These are phyloP conservation scores for Hypoxylon trugodes DNA, from an alignment of 495 filamentous ascomycete species.

Conservation along the genomic window DNA sequence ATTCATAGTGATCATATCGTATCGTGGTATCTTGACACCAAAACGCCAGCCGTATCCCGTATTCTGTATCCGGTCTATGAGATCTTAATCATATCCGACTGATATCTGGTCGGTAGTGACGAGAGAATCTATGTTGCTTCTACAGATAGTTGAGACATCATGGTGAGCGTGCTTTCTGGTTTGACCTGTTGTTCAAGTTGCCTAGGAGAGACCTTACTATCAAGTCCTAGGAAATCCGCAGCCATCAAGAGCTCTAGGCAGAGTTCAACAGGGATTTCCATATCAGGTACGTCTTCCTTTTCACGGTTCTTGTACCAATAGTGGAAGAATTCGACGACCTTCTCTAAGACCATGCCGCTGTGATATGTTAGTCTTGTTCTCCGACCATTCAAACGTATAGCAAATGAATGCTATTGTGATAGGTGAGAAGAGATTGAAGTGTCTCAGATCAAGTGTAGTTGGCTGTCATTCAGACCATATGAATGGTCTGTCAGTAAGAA, in stretches of 20 bases:
- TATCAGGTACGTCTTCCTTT: slow-evolving; percentile 81
- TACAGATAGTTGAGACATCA: slow-evolving; percentile 4
- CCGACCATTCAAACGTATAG: neutral
- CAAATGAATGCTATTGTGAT: neutral
- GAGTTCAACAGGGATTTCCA: slow-evolving; percentile 81
- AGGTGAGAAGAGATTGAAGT: neutral
- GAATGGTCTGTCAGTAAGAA: slow-evolving; percentile 52
- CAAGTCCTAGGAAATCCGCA: slow-evolving; percentile 70
- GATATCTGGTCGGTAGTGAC: neutral
- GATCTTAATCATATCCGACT: neutral
- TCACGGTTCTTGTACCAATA: slow-evolving; percentile 87
- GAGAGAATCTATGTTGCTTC: slow-evolving; percentile 25
- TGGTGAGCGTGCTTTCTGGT: slow-evolving; percentile 18
- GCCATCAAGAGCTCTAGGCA: slow-evolving; percentile 84
- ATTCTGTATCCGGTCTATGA: neutral
- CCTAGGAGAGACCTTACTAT: slow-evolving; percentile 41
- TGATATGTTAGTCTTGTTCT: slow-evolving; percentile 10
- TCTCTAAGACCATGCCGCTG: slow-evolving; percentile 85
- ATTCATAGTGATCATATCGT: slow-evolving; percentile 4
- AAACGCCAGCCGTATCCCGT: slow-evolving; percentile 16
- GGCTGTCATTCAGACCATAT: slow-evolving; percentile 56
- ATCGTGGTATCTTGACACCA: slow-evolving; percentile 29
- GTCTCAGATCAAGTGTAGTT: slow-evolving; percentile 70
- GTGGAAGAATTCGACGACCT: slow-evolving; percentile 90
- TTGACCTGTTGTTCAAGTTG: neutral